Evolutionary conservation across 2,329 filamentous ascomycete genomes (phyloP).

Genomic region (Pestalotiopsis sp.): DNA sequence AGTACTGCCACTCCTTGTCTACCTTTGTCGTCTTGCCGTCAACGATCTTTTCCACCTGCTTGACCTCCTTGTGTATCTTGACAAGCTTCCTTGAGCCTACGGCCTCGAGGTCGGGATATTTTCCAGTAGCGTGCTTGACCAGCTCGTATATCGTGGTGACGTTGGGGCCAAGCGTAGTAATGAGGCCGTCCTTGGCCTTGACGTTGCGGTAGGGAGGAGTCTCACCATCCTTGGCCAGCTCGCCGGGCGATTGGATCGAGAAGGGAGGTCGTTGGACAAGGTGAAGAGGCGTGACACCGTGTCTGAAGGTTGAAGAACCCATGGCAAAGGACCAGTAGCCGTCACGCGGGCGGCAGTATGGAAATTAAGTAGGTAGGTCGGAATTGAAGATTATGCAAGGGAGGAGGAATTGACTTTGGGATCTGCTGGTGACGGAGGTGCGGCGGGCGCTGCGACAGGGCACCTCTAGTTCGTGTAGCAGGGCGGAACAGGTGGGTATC

Average conservation of each 20-base stretch:
- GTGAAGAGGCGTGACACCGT: constrained; percentile 53
- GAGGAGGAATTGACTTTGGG: not conserved
- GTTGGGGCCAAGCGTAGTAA: constrained; percentile 66
- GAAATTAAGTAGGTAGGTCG: not conserved
- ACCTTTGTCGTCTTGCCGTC: constrained; percentile 79
- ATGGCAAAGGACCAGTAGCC: not conserved
- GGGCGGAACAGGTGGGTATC: not conserved
- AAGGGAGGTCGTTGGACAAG: constrained; percentile 73
- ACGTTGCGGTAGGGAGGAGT: constrained; percentile 80
- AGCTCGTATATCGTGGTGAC: constrained; percentile 81
- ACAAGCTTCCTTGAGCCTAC: constrained; percentile 75
- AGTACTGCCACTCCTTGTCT: constrained; percentile 90
- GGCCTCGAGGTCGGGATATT: constrained; percentile 65
- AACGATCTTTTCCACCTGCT: constrained; percentile 86
- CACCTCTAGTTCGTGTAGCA: not conserved
- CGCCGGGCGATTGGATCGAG: constrained; percentile 72
- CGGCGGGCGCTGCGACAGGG: not conserved
- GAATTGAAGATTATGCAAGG: not conserved
- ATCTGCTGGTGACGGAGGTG: not conserved
- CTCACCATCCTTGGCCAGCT: constrained; percentile 73
- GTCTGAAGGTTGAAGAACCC: constrained; percentile 13
- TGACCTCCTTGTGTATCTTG: constrained; percentile 79
- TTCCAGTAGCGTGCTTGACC: constrained; percentile 67
- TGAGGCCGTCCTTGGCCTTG: constrained; percentile 70
- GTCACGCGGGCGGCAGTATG: not conserved